phyloP scores from a whole-genome alignment of 2,329 filamentous ascomycete genomes.

The Akanthomyces dipterigenus region DNA sequence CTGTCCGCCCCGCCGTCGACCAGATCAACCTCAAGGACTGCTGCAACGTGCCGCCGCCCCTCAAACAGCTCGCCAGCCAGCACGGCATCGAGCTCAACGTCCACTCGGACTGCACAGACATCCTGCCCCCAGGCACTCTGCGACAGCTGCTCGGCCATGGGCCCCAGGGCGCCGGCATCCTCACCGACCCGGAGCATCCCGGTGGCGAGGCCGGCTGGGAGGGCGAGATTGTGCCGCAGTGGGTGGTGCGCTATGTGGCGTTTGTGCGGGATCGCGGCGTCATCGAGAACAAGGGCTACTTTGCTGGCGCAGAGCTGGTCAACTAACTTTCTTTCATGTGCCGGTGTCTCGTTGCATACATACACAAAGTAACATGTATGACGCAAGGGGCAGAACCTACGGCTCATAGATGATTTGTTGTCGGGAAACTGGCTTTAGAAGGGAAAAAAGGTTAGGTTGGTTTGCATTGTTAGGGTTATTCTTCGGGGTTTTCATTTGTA shows the following conservation, averaged over 20 bases:
- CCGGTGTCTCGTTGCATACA: background rate
- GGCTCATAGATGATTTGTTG: background rate
- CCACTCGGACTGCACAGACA: slow-evolving; percentile 89
- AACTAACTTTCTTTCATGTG: slow-evolving; percentile 20
- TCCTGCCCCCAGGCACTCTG: slow-evolving; percentile 78
- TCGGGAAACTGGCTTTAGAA: background rate
- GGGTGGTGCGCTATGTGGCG: slow-evolving; percentile 96
- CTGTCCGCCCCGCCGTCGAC: slow-evolving; percentile 72
- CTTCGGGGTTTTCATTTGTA: background rate
- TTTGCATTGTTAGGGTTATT: background rate
- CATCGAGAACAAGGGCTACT: slow-evolving; percentile 97
- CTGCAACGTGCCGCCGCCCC: slow-evolving; percentile 86
- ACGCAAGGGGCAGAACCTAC: background rate
- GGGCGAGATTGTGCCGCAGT: slow-evolving; percentile 78
- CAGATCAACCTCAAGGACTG: slow-evolving; percentile 97
- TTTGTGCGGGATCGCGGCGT: slow-evolving; percentile 91
- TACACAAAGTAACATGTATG: background rate
- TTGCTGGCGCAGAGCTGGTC: slow-evolving; percentile 71
- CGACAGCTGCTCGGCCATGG: slow-evolving; percentile 74
- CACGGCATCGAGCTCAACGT: slow-evolving; percentile 82
- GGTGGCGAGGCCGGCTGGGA: slow-evolving; percentile 50
- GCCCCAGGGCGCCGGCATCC: slow-evolving; percentile 64
- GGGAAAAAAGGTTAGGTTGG: background rate
- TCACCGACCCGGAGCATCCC: slow-evolving; percentile 52
- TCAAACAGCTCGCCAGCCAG: slow-evolving; percentile 77